Percentiles rank a stretch among this genome's conserved stretches.
Conservation (phyloP, 352 stramenopile genomes). For the Globisporangium recalcitrans region DNA sequence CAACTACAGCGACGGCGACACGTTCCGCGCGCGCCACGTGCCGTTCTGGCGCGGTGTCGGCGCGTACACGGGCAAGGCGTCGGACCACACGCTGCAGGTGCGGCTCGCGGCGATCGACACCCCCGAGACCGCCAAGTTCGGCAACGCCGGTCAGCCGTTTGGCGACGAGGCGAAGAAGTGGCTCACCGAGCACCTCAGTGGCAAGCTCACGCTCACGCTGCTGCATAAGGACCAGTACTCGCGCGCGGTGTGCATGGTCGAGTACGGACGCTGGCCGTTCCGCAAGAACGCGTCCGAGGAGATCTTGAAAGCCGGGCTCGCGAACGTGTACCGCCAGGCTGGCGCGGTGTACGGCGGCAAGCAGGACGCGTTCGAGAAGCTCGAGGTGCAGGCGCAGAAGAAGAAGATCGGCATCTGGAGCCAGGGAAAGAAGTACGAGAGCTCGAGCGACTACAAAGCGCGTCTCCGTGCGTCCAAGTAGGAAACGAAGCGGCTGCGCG, state of each 20-base stretch:
- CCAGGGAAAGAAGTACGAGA: slow-evolving; percentile 68
- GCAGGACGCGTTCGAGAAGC: slow-evolving; percentile 54
- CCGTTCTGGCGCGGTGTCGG: slow-evolving; percentile 40
- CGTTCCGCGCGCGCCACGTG: slow-evolving; percentile 69
- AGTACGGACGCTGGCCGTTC: slow-evolving; percentile 79
- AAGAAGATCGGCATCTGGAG: slow-evolving; percentile 74
- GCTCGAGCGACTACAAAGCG: slow-evolving; percentile 73
- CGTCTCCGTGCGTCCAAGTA: slow-evolving; percentile 36
- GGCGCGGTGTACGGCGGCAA: slow-evolving; percentile 79
- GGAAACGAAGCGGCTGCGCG: background rate
- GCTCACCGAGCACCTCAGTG: slow-evolving; percentile 41
- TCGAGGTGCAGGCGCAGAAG: slow-evolving; percentile 60
- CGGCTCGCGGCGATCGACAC: slow-evolving; percentile 81
- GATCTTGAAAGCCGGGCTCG: slow-evolving; percentile 71
- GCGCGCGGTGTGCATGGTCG: slow-evolving; percentile 77
- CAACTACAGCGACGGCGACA: slow-evolving; percentile 77
- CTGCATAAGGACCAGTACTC: slow-evolving; percentile 83
- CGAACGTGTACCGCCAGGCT: slow-evolving; percentile 67
- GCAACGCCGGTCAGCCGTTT: slow-evolving; percentile 66
- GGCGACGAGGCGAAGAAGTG: slow-evolving; percentile 77
- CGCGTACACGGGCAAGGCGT: slow-evolving; percentile 49
- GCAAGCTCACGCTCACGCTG: slow-evolving; percentile 64
- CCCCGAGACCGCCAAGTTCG: slow-evolving; percentile 84
- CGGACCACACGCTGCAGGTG: slow-evolving; percentile 81
- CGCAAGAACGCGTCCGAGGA: slow-evolving; percentile 73